Conservation (phyloP, 768 basidiomycete species). For the Serendipita sp. region DNA sequence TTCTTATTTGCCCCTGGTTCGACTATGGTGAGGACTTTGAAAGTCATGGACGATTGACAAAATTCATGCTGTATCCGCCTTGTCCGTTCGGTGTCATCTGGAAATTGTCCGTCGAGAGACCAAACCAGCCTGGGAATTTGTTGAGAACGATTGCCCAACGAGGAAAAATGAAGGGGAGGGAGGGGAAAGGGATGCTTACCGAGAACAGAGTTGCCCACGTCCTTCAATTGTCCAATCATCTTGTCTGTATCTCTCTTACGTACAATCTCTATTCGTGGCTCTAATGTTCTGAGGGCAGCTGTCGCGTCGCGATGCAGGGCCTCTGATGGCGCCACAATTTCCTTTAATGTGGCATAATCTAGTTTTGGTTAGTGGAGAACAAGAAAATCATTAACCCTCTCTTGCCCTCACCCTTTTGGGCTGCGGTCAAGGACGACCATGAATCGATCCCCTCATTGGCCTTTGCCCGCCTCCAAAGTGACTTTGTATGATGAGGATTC, state of each 20-base stretch:
- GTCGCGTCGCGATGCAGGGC: constrained; percentile 34
- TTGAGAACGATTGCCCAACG: neutral
- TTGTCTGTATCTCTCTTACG: constrained; percentile 80
- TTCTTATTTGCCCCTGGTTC: too few relatives aligned
- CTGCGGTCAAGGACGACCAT: constrained; percentile 70
- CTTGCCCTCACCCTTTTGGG: constrained; percentile 69
- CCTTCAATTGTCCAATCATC: constrained; percentile 87
- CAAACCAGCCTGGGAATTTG: constrained; percentile 64
- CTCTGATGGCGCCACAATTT: constrained; percentile 42
- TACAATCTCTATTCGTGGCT: constrained; percentile 53
- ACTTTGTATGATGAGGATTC: constrained; percentile 75
- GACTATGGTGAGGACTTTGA: too few relatives aligned
- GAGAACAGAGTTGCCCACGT: constrained; percentile 76
- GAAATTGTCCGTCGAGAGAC: constrained; percentile 91
- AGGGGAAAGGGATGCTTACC: constrained; percentile 28
- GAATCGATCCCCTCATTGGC: constrained; percentile 68
- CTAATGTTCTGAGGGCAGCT: constrained; percentile 36
- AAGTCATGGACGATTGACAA: constrained; percentile 22
- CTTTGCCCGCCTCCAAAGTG: constrained; percentile 70
- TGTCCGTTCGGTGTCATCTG: constrained; percentile 87
- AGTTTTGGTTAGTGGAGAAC: constrained; percentile 4
- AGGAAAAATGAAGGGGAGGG: neutral
- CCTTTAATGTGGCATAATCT: constrained; percentile 70
- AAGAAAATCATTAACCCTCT: too few relatives aligned
- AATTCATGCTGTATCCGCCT: constrained; percentile 93